Evolutionary conservation across 805 yeast species (phyloP).

Genomic region (Kazachstania martiniae): DNA sequence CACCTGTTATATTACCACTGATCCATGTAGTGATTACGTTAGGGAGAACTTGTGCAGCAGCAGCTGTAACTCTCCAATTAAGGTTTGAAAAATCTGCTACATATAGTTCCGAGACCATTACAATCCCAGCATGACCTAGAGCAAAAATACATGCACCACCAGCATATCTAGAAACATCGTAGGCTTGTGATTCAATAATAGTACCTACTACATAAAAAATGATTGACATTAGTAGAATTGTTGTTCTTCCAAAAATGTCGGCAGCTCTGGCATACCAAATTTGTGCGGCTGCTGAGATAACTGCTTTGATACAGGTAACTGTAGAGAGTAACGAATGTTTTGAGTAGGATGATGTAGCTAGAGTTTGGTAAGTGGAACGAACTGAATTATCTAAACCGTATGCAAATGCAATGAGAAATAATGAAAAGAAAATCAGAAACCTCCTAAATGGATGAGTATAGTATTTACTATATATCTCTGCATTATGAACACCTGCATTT

Average conservation of each 20-base stretch:
- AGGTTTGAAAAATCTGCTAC: slow-evolving; percentile 52
- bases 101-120: slow-evolving; percentile 42
- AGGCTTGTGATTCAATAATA: slow-evolving; percentile 43
- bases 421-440: slow-evolving; percentile 34
- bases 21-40: slow-evolving; percentile 65
- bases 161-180: slow-evolving; percentile 38
- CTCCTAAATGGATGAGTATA: slow-evolving; percentile 51
- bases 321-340: slow-evolving; percentile 42
- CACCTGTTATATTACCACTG: slow-evolving; percentile 39
- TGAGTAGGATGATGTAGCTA: slow-evolving; percentile 42
- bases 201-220: slow-evolving; percentile 45
- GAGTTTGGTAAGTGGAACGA: slow-evolving; percentile 34
- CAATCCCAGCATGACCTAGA: slow-evolving; percentile 49
- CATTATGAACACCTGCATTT: slow-evolving; percentile 40
- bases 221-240: slow-evolving; percentile 34
- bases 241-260: slow-evolving; percentile 46
- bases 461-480: slow-evolving; percentile 44
- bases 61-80: slow-evolving; percentile 51
- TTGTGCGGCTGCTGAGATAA: slow-evolving; percentile 50
- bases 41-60: slow-evolving; percentile 55
- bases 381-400: slow-evolving; percentile 47
- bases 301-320: slow-evolving; percentile 42
- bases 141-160: slow-evolving; percentile 41
- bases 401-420: slow-evolving; percentile 46
- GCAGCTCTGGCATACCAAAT: slow-evolving; percentile 45